Base-by-base conservation (phyloP, 2,329 filamentous ascomycete genomes). In the Xylaria sp. region DNA sequence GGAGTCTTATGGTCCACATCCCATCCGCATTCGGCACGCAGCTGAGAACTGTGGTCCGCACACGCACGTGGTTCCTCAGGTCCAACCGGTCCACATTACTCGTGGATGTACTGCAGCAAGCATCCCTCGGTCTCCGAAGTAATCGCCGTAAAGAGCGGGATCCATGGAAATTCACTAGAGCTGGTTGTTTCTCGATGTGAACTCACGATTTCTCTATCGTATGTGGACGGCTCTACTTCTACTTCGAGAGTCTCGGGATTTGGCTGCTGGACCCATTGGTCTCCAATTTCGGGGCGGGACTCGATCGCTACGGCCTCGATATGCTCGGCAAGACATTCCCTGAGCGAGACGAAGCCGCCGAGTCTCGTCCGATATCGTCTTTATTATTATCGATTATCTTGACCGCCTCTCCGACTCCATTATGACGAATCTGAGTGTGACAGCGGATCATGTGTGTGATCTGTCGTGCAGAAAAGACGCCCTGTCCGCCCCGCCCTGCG, bases 91-190 rank as follows among this genome's bases (percentile, higher is more conserved):
- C 74, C 3, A 78, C 80, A 65, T 81, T 36, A 81, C 45, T 80
- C 78, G 30, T 78, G 66, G 36, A 81, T 72, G 62, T 81, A 82
- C 62, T 70, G 73, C 66, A 79, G 71, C 51, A 81, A 79, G 71
- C 51, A 81, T 76, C 39, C 76, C 68, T 56, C 69, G 64, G 71
- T 82, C 80, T 42, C 75, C 74, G 62, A 81, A 79, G 65, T 78
- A 82, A 63, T 80, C 77, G 0, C 77, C 73, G 63, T 82, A 81
- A 45, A 77, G 73, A 9, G 76, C 75, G 9, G 79, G 79, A 63
- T 82, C 80, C 21, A 81, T 80, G 81, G 65, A 81, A 82, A 67
- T 14, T 82, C 79, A 47, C 76, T 79, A 69, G 80, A 80, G 57
- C 74, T 74, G n/a, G 79, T 76, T 1, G 79, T 79, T 58, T 80